phyloP scores from a whole-genome alignment of 371 early-diverging fungal species.

The Capillidium heterosporum region DNA sequence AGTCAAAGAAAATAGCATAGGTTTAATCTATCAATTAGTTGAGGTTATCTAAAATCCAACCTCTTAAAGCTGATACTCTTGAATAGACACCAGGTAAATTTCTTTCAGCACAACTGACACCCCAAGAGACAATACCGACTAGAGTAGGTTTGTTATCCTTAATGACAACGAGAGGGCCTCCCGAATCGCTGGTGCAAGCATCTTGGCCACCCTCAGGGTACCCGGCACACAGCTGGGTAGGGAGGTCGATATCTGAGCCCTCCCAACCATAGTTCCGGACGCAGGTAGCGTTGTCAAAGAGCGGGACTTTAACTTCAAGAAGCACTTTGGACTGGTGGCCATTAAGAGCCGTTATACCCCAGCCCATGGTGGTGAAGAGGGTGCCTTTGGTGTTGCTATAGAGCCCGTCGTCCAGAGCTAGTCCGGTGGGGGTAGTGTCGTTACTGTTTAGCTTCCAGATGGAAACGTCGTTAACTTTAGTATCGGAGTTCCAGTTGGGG shows the following conservation, averaged over 20 bases:
- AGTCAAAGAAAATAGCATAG: no score
- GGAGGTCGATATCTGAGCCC: neutral
- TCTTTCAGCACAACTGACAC: neutral
- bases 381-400: no score
- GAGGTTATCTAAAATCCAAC: no score
- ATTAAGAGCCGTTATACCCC: constrained; percentile 3
- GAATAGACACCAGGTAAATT: neutral
- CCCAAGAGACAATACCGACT: neutral
- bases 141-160: neutral
- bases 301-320: constrained; percentile 1
- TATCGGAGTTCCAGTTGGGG: neutral
- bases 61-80: no score
- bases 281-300: neutral
- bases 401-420: neutral
- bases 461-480: constrained; percentile 3
- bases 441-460: constrained; percentile 1
- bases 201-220: constrained; percentile 3
- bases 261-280: neutral
- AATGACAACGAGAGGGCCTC: neutral
- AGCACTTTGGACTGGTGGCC: neutral
- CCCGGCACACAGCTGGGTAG: neutral
- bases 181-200: neutral
- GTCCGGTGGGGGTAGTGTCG: neutral
- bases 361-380: constrained; percentile 2
- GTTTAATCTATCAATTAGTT: no score